phyloP scores from a whole-genome alignment of 140 eudicot genomes.

The Anethum foeniculum region DNA sequence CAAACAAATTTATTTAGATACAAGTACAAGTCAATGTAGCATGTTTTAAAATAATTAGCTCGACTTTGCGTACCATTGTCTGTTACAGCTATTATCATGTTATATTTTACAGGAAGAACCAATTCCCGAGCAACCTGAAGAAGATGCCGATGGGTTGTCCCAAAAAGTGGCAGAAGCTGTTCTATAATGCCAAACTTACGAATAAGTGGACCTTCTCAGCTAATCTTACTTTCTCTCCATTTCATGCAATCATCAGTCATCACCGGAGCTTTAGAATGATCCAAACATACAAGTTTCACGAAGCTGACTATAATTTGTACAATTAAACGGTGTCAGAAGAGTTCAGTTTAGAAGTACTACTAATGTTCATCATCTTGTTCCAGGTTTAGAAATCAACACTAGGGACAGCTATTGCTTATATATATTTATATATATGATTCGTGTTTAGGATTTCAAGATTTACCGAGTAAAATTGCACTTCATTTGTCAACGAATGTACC shows the following conservation, averaged over 20 bases:
- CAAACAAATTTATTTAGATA: not conserved
- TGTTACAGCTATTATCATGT: not conserved
- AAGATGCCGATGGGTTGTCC: conserved; percentile 50
- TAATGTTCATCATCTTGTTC: not conserved
- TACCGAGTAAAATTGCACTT: not conserved
- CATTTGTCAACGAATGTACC: not conserved
- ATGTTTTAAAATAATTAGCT: not conserved
- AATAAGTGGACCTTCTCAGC: not conserved
- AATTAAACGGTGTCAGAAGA: not conserved
- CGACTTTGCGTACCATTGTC: not conserved
- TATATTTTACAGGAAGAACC: conserved; percentile 42
- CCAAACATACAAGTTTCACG: not conserved
- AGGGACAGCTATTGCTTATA: not conserved
- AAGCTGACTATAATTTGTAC: not conserved
- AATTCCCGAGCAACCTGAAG: conserved; percentile 41
- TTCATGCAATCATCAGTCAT: not conserved
- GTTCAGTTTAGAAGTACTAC: not conserved
- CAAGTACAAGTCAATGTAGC: not conserved
- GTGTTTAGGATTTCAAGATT: not conserved
- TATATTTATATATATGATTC: not conserved
- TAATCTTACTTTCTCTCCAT: not conserved
- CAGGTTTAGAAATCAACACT: conserved; percentile 1
- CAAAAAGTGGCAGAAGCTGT: conserved; percentile 40
- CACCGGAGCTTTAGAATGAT: not conserved
- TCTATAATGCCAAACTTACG: conserved; percentile 20